Base-by-base conservation (phyloP, 768 basidiomycete genomes). In the Cystobasidiopsis lactophilus region DNA sequence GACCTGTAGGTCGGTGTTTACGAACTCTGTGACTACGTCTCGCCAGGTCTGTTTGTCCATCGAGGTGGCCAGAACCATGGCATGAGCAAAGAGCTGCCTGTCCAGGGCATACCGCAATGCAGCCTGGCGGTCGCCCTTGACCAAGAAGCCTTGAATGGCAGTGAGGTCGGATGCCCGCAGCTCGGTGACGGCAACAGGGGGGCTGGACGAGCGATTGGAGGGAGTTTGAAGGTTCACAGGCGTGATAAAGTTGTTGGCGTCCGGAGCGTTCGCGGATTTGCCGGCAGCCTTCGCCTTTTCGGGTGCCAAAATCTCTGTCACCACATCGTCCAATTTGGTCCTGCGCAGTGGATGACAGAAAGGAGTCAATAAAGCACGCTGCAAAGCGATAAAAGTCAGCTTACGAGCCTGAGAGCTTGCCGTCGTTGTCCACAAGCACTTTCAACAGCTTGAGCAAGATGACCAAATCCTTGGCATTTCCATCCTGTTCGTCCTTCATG, bases 21-120 rank as follows among this genome's bases (percentile, higher is more conserved):
- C 65, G 61, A 96, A 98, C 55, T 89, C 83, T 40, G 74, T 75
- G 0, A 85, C 82, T 13, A 80, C 82, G 56, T 86, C 85, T 61
- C 82, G 83, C 86, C 86, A 96, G 2, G 83, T 73, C 27, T 93
- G 88, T 59, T 82, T 84, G 65, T 91, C 91, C 49, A 93, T 75
- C 52, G 82, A 80, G 61, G 83, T 89, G 10, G 91, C 78, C 57
- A 98, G 86, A 52, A 96, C 67, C 75, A 96, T 77, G 2, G 93
- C 91, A 66, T 98, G 93, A 0, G 85, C 78, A 89, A 91, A 98
- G 39, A 96, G 66, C 61, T 76, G 80, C 66, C 86, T 76, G 54
- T 89, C 82, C 40, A 85, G 71, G 2, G 93, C 91, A 64, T 77
- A 88, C 53, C 78, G 77, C 63, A 82, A 86, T 1, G 93, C 93